A percentile compares a stretch with the other conserved stretches of the same genome.
These are phyloP conservation scores for Apium graveolens DNA, from an alignment of 129 eudicot species.

Conservation along the genomic window DNA sequence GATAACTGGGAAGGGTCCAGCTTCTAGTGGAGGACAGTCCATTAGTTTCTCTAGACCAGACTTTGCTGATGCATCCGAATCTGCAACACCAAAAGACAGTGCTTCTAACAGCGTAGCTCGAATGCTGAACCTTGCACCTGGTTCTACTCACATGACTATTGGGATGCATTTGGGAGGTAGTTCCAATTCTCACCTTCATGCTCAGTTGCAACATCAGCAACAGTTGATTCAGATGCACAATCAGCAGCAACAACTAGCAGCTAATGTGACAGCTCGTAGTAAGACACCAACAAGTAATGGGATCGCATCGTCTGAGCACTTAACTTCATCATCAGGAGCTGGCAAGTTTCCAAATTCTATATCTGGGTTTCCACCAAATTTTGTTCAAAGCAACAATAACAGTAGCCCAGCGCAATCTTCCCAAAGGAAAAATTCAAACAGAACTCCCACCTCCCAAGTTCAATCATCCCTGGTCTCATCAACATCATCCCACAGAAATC, in stretches of 20 bases:
- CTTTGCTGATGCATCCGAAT: conserved; percentile 36
- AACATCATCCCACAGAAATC: conserved; percentile 41
- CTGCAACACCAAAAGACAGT: conserved; percentile 22
- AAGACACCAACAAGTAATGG: conserved; percentile 59
- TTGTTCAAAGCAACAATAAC: conserved; percentile 38
- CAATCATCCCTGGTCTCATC: conserved; percentile 40
- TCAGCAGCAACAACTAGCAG: conserved; percentile 31
- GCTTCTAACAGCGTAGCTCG: conserved; percentile 68
- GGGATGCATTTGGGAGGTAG: conserved; percentile 14
- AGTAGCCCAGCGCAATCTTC: no score
- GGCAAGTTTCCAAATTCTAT: conserved; percentile 52
- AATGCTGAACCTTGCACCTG: conserved; percentile 37
- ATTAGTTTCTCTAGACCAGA: conserved; percentile 84
- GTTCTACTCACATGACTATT: conserved; percentile 25
- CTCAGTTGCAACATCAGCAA: conserved; percentile 57
- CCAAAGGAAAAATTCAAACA: neutral
- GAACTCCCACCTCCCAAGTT: conserved; percentile 55
- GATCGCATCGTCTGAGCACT: conserved; percentile 39
- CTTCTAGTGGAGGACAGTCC: conserved; percentile 71
- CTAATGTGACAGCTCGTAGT: conserved; percentile 25
- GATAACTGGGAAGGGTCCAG: conserved; percentile 24
- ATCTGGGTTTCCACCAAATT: conserved; percentile 48
- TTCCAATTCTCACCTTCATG: conserved; percentile 44
- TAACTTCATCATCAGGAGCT: conserved; percentile 44
- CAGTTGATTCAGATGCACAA: conserved; percentile 49